Base-by-base conservation (phyloP, 2,329 filamentous ascomycete species). In the Curvularia sp. region DNA sequence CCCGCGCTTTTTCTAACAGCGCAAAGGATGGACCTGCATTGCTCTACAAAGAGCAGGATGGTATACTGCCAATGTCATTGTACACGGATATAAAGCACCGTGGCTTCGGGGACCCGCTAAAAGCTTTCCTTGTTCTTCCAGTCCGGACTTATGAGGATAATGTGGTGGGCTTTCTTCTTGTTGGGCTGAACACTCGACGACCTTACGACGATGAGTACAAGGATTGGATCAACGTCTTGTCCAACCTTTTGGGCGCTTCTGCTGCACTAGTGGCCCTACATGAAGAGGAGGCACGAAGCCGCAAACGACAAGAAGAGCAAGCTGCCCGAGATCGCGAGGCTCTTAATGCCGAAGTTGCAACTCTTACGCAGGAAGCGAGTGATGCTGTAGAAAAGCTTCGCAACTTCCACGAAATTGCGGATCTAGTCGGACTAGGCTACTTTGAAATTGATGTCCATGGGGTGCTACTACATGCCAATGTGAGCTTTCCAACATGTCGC, bases 191-290 rank as follows among this genome's bases (percentile, higher is more conserved):
- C 4, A 64, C 63, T 5, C 65, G 64, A 12, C 39, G 63, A 5
- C 65, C 65, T 8, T 67, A 62, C 18, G 63, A 67, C 21, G 50
- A 57, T 9, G 59, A 64, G n/a, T 67, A 67, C 55, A 42, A 56
- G 36, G 58, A 61, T 15, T 63, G 61, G 61, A 63, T 63, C 28
- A 47, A 54, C 12, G 60, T 57, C 8, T 64, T 66, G 8, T 53
- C 62, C 12, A 64, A 62, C 10, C 21, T 67, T 2, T 49, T 67
- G 5, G 58, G 63, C 8, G 55, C 60, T 12, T 66, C 61, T 18
- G 59, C 64, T 25, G 63, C 61, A 18, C 64, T 63, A 1, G 56
- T 67, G 5, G 42, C 60, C 1, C 57, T 67, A 9, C 57, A 66
- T 15, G 59, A 67, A 45, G 63, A 66, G 32, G 65, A 67, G 15